Evolutionary conservation across 805 yeast genomes (phyloP).

Genomic region (Ogataea trehalophila): DNA sequence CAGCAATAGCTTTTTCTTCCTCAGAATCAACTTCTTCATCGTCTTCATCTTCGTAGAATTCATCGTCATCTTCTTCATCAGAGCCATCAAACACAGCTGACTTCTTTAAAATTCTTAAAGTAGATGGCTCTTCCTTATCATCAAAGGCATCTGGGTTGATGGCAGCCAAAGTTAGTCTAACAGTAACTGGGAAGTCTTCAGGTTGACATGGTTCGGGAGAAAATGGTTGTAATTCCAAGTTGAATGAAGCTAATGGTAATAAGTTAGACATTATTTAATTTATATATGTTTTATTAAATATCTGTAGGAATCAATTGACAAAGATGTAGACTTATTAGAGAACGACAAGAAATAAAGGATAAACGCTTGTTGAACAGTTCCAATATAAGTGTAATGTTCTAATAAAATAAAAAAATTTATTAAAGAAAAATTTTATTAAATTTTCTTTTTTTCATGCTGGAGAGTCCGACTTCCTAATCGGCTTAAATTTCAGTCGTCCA

Average conservation of each 20-base stretch:
- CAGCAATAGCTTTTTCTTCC: conserved; percentile 30
- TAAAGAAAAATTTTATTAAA: neutral
- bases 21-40: conserved; percentile 34
- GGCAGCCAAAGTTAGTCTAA: conserved; percentile 92
- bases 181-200: conserved; percentile 81
- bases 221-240: conserved; percentile 81
- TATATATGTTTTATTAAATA: neutral
- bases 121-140: conserved; percentile 76
- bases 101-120: conserved; percentile 83
- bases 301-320: neutral
- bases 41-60: conserved; percentile 39
- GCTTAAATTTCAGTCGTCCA: no score
- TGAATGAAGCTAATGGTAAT: conserved; percentile 82
- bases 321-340: neutral
- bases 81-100: conserved; percentile 37
- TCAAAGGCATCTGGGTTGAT: conserved; percentile 87
- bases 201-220: conserved; percentile 83
- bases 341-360: neutral
- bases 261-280: conserved; percentile 52
- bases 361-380: neutral
- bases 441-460: neutral
- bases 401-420: neutral
- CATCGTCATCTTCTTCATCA: conserved; percentile 43
- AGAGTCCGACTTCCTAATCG: neutral
- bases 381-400: no score